Conservation (phyloP, 768 basidiomycete genomes). For the Lentinula lateritia region DNA sequence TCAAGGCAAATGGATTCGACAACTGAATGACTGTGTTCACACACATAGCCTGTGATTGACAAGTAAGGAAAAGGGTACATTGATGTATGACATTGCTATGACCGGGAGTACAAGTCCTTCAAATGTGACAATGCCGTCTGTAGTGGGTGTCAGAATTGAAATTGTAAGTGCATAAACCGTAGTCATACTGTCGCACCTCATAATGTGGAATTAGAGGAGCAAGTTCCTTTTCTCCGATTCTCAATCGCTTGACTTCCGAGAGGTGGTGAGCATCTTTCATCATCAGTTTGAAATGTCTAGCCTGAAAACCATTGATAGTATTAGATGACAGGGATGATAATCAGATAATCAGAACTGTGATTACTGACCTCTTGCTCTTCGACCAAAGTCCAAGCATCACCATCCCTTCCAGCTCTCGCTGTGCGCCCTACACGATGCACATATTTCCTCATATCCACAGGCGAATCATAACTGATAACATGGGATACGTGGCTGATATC, state of each 20-base stretch:
- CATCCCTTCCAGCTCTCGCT: slow-evolving; percentile 83
- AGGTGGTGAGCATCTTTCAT: slow-evolving; percentile 68
- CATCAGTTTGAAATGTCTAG: slow-evolving; percentile 84
- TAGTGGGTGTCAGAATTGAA: background rate
- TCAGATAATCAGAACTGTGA: no score
- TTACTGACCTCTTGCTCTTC: slow-evolving; percentile 83
- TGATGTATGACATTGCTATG: background rate
- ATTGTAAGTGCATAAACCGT: background rate
- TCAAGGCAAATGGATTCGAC: background rate
- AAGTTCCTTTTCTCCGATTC: slow-evolving; percentile 58
- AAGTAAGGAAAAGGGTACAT: background rate
- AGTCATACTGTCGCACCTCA: slow-evolving; percentile 43
- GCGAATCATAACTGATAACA: slow-evolving; percentile 93
- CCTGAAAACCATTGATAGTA: slow-evolving; percentile 35
- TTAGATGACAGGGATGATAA: background rate
- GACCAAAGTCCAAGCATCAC: slow-evolving; percentile 91
- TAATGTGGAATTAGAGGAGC: slow-evolving; percentile 53
- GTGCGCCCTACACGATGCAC: slow-evolving; percentile 97
- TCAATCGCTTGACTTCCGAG: slow-evolving; percentile 60
- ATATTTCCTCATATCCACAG: slow-evolving; percentile 97
- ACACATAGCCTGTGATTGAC: background rate
- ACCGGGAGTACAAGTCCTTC: slow-evolving; percentile 11
- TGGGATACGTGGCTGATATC: slow-evolving; percentile 90
- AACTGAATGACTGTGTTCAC: no score
- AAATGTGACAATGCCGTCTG: slow-evolving; percentile 12